Conservation (phyloP, 768 basidiomycete species). For the Amanita rubescens region DNA sequence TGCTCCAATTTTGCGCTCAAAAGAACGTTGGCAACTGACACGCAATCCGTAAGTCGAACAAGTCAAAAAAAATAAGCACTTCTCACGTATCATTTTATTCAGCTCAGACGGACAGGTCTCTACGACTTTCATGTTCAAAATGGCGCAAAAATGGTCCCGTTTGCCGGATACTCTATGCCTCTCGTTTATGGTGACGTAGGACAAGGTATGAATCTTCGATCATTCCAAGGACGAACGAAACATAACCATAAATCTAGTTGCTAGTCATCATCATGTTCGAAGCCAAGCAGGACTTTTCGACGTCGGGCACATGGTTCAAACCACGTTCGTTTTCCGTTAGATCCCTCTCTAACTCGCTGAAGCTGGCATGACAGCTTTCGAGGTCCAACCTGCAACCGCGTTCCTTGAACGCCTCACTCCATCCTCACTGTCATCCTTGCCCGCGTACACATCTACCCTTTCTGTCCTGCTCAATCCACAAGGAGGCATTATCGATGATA, state of each 20-base stretch:
- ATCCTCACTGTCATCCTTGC: constrained; percentile 63
- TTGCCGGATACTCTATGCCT: constrained; percentile 95
- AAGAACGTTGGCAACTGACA: background rate
- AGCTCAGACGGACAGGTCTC: constrained; percentile 61
- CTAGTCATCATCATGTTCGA: constrained; percentile 87
- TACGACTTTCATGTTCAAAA: constrained; percentile 84
- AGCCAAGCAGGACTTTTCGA: constrained; percentile 84
- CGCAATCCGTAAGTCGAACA: background rate
- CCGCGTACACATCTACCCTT: constrained; percentile 73
- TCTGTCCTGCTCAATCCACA: constrained; percentile 82
- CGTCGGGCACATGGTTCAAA: constrained; percentile 98
- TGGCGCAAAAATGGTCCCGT: constrained; percentile 92
- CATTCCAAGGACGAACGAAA: constrained; percentile 3
- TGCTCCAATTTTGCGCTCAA: background rate
- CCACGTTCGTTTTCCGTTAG: constrained; percentile 43
- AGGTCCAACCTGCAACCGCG: constrained; percentile 62
- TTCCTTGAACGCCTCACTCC: constrained; percentile 92
- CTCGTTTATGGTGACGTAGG: constrained; percentile 77
- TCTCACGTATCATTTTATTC: background rate
- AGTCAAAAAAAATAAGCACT: background rate
- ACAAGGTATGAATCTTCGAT: constrained; percentile 46
- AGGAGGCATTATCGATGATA: constrained; percentile 96
- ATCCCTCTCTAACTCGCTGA: background rate
- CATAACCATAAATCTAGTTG: constrained; percentile 40
- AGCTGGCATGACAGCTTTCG: constrained; percentile 53